These are phyloP conservation scores for Emergomyces orientalis DNA, from an alignment of 2,329 filamentous ascomycete genomes.

Conservation along the genomic window DNA sequence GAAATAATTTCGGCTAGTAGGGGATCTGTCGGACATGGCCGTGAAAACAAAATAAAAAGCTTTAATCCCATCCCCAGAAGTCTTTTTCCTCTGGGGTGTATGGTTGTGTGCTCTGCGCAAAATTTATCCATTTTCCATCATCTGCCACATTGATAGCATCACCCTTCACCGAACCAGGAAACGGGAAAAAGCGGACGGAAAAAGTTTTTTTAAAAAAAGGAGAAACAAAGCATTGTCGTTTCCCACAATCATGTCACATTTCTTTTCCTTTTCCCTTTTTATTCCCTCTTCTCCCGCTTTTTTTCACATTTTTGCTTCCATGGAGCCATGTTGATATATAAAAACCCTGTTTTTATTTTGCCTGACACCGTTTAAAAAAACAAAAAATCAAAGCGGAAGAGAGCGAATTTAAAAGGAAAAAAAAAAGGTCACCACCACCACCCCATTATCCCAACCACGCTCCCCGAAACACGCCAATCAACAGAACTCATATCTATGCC, in stretches of 20 bases:
- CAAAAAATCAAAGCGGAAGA: background rate
- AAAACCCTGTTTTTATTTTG: constrained; percentile 21
- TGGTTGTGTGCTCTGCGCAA: background rate
- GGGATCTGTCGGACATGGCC: background rate
- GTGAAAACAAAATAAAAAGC: background rate
- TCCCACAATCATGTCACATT: background rate
- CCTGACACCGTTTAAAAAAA: constrained; percentile 24
- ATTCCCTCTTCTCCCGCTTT: background rate
- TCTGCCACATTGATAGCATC: background rate
- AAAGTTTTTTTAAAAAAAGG: background rate
- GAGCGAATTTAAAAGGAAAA: background rate
- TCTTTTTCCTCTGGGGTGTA: background rate
- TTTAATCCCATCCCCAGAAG: background rate
- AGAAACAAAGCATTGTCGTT: background rate
- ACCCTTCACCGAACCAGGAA: background rate
- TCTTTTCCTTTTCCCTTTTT: background rate
- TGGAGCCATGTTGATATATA: constrained; percentile 1
- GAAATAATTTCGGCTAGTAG: background rate
- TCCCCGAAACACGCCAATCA: constrained; percentile 1
- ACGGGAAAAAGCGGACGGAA: background rate
- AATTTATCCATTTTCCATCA: background rate
- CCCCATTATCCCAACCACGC: background rate
- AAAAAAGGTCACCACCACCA: background rate
- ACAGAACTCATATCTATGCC: constrained; percentile 11
- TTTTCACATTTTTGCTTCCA: background rate